Conservation (phyloP, 2,329 filamentous ascomycete species). For the Polytolypa hystricis region DNA sequence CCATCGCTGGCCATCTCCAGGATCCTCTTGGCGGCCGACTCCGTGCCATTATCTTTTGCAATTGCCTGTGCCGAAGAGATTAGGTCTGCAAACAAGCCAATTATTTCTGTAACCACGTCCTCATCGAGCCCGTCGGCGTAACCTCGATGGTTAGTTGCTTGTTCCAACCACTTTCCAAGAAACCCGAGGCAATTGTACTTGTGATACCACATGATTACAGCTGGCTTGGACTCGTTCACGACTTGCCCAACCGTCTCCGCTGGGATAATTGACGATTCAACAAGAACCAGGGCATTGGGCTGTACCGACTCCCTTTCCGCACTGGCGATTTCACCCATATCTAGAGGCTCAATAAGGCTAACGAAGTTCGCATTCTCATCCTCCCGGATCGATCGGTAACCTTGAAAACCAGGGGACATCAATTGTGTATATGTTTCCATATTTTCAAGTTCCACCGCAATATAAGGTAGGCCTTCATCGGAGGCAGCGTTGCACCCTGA, state of each 20-base stretch:
- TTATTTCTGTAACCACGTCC: constrained; percentile 59
- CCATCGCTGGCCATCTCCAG: constrained; percentile 41
- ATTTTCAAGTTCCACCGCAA: constrained; percentile 55
- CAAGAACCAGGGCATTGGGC: constrained; percentile 26
- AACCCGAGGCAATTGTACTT: constrained; percentile 70
- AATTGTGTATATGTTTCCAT: constrained; percentile 67
- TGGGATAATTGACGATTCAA: constrained; percentile 27
- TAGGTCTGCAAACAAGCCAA: constrained; percentile 62
- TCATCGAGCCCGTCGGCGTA: constrained; percentile 43
- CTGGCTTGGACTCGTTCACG: constrained; percentile 64
- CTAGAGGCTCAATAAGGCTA: constrained; percentile 48
- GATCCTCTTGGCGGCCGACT: constrained; percentile 31
- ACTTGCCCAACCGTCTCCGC: constrained; percentile 42
- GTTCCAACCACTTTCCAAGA: constrained; percentile 56
- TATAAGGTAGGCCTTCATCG: constrained; percentile 39
- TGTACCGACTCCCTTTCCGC: constrained; percentile 4
- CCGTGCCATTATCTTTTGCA: constrained; percentile 22
- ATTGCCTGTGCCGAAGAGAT: constrained; percentile 37
- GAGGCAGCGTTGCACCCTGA: constrained; percentile 36
- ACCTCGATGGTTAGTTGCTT: constrained; percentile 36
- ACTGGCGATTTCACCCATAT: constrained; percentile 28
- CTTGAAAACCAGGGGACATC: constrained; percentile 59
- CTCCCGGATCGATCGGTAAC: constrained; percentile 69
- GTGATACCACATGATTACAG: constrained; percentile 63
- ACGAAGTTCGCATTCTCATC: constrained; percentile 78